Evolutionary conservation across 2,329 filamentous ascomycete genomes (phyloP).

Genomic region (Laburnicola sp.): DNA sequence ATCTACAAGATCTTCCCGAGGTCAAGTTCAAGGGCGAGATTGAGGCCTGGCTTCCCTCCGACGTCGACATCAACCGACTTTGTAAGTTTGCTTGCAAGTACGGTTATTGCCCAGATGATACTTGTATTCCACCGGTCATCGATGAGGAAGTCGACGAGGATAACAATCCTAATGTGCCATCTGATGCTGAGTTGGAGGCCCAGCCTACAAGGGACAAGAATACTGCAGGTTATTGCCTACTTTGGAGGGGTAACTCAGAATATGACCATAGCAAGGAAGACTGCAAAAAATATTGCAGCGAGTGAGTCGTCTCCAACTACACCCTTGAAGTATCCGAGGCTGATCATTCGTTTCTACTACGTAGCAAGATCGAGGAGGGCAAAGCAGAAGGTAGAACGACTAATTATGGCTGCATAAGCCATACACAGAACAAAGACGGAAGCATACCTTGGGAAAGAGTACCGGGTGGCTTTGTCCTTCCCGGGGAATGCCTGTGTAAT

Average conservation of each 20-base stretch:
- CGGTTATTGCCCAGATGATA: background rate
- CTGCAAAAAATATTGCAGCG: background rate
- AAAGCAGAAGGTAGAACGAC: slow-evolving; percentile 8
- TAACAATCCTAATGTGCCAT: background rate
- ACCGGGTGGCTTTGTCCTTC: slow-evolving; percentile 1
- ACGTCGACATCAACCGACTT: slow-evolving; percentile 8
- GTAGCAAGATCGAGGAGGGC: background rate
- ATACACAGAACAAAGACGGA: background rate
- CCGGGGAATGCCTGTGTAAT: slow-evolving; percentile 9
- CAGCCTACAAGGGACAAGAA: background rate
- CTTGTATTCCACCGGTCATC: background rate
- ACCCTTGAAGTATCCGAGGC: background rate
- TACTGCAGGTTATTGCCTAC: background rate
- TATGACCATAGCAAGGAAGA: background rate
- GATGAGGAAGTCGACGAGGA: background rate
- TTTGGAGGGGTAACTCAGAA: background rate
- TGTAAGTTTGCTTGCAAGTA: slow-evolving; percentile 9
- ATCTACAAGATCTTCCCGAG: background rate
- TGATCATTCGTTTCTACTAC: background rate
- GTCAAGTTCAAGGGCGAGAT: background rate
- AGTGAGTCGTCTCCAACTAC: too few relatives aligned
- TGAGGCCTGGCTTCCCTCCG: background rate
- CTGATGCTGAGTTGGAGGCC: background rate
- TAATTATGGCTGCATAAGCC: slow-evolving; percentile 14
- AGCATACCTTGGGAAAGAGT: slow-evolving; percentile 7